Base-by-base conservation (phyloP, 495 filamentous ascomycete species). In the Aspergillus baeticus region DNA sequence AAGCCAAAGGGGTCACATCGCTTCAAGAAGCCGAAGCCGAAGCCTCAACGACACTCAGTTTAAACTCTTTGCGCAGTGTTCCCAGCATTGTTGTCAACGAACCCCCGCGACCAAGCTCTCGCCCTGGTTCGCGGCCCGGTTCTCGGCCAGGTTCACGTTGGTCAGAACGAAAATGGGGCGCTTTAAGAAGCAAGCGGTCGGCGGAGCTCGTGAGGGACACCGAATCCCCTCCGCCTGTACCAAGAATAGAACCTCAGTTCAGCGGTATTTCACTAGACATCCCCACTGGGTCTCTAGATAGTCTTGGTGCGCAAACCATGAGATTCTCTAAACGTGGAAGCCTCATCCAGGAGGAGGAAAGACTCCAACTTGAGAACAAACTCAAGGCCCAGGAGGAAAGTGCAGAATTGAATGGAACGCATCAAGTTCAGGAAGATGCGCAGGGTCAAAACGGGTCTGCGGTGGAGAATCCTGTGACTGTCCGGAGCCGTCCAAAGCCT, bases 271-370 rank as follows among this genome's bases (percentile, higher is more conserved):
- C 75, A 26, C 69, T 84, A 41, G 74, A 80, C 48, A 86, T 86
- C 58, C 83, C 84, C 3, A 81, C 72, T 15, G 72, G 72, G 0
- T 69, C 67, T 23, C 71, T 86, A 31, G 80, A 81, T 31, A 81
- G 76, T 46, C 59, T 87, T 38, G 75, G 73, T 7, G 65, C 74
- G 17, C 77, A 76, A 46, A 68, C 79, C 18, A 66, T 87, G 59
- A 75, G 77, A 23, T 87, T 87, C 55, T 85, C 83, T 8, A 81
- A 79, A 47, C 73, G 83, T 26, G 79, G 79, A 18, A 82, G 79
- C 57, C 62, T 77, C 23, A 71, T 77, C 42, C 68, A 62, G 29
- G 61, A 65, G 36, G 60, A 66, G 18, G 65, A 63, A 56, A 58
- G 56, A 13, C 63, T 64, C 17, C 54, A 55, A 42, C 58, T 64